These are phyloP conservation scores for Corniculantispora saksenae DNA, from an alignment of 2,329 filamentous ascomycete genomes.

Conservation along the genomic window DNA sequence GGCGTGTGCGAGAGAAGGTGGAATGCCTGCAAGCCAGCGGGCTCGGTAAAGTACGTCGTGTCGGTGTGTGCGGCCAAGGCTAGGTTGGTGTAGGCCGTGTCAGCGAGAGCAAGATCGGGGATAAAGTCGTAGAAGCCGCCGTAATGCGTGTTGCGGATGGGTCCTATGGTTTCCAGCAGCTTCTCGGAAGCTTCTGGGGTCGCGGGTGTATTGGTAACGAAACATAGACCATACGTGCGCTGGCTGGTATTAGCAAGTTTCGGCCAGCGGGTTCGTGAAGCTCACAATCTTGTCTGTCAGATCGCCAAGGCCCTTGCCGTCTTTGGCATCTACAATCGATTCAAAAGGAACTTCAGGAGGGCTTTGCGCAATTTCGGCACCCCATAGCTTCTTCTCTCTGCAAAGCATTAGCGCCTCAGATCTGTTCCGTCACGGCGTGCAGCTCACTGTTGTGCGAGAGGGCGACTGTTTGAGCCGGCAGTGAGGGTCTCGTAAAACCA, in stretches of 20 bases:
- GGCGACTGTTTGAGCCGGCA: constrained; percentile 36
- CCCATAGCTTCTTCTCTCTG: constrained; percentile 29
- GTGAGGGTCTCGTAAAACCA: constrained; percentile 29
- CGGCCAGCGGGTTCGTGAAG: background rate
- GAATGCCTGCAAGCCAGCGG: constrained; percentile 87
- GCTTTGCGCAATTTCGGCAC: constrained; percentile 36
- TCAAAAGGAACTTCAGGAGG: constrained; percentile 63
- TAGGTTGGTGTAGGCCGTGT: constrained; percentile 88
- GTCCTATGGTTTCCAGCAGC: constrained; percentile 79
- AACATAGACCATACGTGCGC: constrained; percentile 73
- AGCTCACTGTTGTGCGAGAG: constrained; percentile 7
- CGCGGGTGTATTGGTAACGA: constrained; percentile 68
- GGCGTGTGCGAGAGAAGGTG: constrained; percentile 77
- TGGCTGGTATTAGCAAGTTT: constrained; percentile 34
- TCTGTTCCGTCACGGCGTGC: background rate
- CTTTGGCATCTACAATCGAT: constrained; percentile 53
- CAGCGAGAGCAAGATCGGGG: constrained; percentile 81
- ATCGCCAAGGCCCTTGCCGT: constrained; percentile 54
- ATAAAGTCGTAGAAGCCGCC: constrained; percentile 81
- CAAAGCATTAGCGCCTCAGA: background rate
- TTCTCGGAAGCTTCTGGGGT: constrained; percentile 69
- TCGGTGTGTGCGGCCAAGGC: constrained; percentile 86
- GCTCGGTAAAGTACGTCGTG: constrained; percentile 93
- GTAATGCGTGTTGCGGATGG: constrained; percentile 89
- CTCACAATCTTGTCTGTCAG: constrained; percentile 67